Conservation (phyloP, 805 yeast genomes). For the Nakazawaea pomicola region DNA sequence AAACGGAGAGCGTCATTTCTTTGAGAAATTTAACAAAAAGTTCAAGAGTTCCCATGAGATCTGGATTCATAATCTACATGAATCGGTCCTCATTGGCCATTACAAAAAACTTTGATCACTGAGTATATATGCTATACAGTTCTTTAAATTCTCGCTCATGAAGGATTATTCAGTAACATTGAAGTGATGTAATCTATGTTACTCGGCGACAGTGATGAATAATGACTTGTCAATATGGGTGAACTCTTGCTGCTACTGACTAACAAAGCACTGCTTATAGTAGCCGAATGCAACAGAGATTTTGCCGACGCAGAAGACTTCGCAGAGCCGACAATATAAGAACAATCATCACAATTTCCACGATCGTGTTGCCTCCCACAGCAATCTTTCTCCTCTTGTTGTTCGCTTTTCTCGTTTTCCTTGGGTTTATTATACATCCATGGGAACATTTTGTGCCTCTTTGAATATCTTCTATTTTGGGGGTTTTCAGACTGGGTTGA, state of each 20-base stretch:
- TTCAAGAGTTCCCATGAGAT: neutral
- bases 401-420: too few relatives aligned
- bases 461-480: too few relatives aligned
- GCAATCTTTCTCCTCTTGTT: too few relatives aligned
- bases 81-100: constrained; percentile 8
- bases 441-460: too few relatives aligned
- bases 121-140: too few relatives aligned
- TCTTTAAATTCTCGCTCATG: neutral
- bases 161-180: constrained; percentile 8
- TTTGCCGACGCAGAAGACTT: constrained; percentile 1
- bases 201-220: too few relatives aligned
- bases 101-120: constrained; percentile 5
- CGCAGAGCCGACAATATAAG: constrained; percentile 9
- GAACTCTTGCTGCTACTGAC: too few relatives aligned
- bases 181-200: too few relatives aligned
- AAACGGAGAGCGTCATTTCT: constrained; percentile 5
- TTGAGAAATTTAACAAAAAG: neutral
- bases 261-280: too few relatives aligned
- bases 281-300: too few relatives aligned
- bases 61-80: constrained; percentile 10
- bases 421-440: too few relatives aligned
- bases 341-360: constrained; percentile 10
- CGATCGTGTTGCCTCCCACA: neutral
- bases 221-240: neutral
- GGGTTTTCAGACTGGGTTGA: too few relatives aligned